Base-by-base conservation (phyloP, 148 eudicot genomes). In the Talinum fruticosum region DNA sequence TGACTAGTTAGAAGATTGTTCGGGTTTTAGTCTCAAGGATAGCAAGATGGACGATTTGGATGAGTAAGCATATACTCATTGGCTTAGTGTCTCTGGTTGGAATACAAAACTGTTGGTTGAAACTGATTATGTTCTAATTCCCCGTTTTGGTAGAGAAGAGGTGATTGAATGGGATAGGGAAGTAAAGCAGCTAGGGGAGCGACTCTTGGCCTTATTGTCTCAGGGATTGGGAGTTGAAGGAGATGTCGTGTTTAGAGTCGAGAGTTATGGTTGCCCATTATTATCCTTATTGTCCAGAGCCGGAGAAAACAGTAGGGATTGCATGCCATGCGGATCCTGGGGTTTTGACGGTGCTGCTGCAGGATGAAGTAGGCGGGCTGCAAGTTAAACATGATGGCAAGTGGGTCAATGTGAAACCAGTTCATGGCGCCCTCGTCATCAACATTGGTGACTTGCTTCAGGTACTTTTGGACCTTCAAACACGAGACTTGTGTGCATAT, bases 251-350 rank as follows among this genome's bases (percentile, higher is more conserved):
- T 26, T n/a, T 65, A 1, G 78, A 8, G 24, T 47, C 44, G 5
- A 71, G 67, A 73, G 1, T 18, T 0, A 64, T 87, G 82, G 83
- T 47, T 19, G 84, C 49, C 0, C 78, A 75, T 24, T 85, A 68
- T 44, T 87, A 87, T 49, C 89, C 87, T 2, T 33, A 66, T 53
- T 87, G 89, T 66, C 89, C 89, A 0, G 83, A 87, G 76, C 83
- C 87, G 7, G 73, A 76, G 19, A 72, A 76, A 26, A 87, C 89
- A 0, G 21, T 87, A 2, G 89, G 89, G 75, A 33, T 87, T 8
- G 54, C 71, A 1, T 45, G 78, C 26, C 89, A 87, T 65, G 73
- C 89, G 19, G 89, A 87, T 79, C 84, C 84, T 3, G 84, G 82
- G 59, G 38, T 81, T 0, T 4, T 87, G 45, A 85, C 89, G 1